Evolutionary conservation across 495 filamentous ascomycete species (phyloP).

Genomic region (Polyplosphaeria fusca): DNA sequence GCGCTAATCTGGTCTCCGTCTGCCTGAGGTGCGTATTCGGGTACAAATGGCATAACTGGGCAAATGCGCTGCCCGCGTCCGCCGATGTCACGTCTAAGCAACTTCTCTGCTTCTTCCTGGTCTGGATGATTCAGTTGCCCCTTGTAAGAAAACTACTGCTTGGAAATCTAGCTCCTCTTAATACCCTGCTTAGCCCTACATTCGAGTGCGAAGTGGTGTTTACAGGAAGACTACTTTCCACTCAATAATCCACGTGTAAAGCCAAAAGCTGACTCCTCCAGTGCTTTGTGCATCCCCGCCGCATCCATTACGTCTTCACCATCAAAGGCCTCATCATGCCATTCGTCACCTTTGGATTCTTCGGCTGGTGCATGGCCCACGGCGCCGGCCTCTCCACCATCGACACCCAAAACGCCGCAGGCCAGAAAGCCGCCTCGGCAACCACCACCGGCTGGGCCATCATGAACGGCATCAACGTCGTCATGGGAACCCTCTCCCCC

Average conservation of each 20-base stretch:
- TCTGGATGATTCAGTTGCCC: conserved; percentile 13
- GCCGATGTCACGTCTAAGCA: conserved; percentile 9
- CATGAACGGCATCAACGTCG: conserved; percentile 12
- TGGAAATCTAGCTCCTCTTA: no score
- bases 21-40: conserved; percentile 18
- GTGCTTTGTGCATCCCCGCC: conserved; percentile 9
- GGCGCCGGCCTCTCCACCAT: conserved; percentile 3
- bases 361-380: conserved; percentile 16
- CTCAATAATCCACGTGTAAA: no score
- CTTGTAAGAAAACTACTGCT: conserved; percentile 1
- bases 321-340: conserved; percentile 15
- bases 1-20: conserved; percentile 2
- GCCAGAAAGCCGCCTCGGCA: conserved; percentile 1
- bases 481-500: conserved; percentile 13
- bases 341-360: conserved; percentile 13
- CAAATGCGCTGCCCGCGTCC: conserved; percentile 1
- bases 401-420: background rate
- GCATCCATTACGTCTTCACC: conserved; percentile 13
- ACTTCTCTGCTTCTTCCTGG: conserved; percentile 12
- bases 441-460: conserved; percentile 18
- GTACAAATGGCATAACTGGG: conserved; percentile 8
- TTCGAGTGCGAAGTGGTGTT: no score
- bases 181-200: no score
- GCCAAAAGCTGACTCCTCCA: background rate
- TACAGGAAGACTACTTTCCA: no score